A percentile compares a stretch with the other conserved stretches of the same genome.
Evolutionary conservation across 805 yeast species (phyloP).

Genomic region (Komagataella pseudopastoris): DNA sequence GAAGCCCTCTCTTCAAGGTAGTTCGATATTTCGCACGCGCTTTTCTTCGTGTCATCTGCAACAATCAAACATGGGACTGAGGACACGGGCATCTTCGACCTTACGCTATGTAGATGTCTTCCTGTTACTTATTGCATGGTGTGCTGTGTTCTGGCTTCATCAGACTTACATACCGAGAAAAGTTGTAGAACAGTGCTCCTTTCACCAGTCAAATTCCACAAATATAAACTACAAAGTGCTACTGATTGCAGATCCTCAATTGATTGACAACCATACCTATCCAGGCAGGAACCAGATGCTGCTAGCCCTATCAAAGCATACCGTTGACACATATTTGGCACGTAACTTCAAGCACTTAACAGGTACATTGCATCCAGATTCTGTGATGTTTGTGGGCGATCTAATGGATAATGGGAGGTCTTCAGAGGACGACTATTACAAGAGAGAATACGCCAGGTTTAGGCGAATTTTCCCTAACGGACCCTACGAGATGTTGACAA

Average conservation of each 20-base stretch:
- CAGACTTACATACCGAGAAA: not conserved
- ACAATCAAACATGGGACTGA: not conserved
- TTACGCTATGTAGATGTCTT: not conserved
- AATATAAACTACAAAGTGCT: conserved; percentile 1
- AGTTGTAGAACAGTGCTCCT: not conserved
- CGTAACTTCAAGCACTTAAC: conserved; percentile 61
- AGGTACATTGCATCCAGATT: conserved; percentile 51
- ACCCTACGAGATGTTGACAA: no score
- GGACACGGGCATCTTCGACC: not conserved
- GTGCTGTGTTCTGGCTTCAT: not conserved
- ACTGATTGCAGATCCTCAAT: conserved; percentile 88
- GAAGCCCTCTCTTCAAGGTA: not conserved
- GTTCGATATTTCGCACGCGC: not conserved
- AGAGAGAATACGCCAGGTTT: conserved; percentile 53
- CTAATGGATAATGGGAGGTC: conserved; percentile 84
- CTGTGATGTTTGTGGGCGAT: conserved; percentile 77
- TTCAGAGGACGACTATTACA: conserved; percentile 35
- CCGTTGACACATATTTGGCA: conserved; percentile 69
- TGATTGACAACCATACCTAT: conserved; percentile 79
- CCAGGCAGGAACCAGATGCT: conserved; percentile 49
- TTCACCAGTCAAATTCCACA: not conserved
- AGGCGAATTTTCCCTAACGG: no score
- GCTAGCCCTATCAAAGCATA: conserved; percentile 37
- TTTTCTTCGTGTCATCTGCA: not conserved
- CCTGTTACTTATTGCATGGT: not conserved